Evolutionary conservation across 2,329 filamentous ascomycete species (phyloP).

Genomic region (Beauveria pseudobassiana): DNA sequence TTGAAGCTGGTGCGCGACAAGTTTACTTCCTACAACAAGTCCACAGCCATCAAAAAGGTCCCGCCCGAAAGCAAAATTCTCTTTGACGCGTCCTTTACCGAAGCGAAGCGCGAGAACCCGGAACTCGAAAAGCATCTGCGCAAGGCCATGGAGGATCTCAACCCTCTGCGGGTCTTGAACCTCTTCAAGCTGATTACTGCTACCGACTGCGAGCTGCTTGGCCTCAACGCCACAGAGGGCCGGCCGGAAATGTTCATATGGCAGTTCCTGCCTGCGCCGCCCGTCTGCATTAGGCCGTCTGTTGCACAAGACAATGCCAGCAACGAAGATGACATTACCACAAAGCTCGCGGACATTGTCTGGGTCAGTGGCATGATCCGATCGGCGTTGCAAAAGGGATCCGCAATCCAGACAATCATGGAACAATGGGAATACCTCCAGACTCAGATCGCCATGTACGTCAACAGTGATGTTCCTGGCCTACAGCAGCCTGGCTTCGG

Average conservation of each 20-base stretch:
- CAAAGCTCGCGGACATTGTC: constrained; percentile 93
- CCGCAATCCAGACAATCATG: constrained; percentile 82
- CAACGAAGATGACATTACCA: constrained; percentile 93
- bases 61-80: constrained; percentile 72
- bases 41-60: constrained; percentile 76
- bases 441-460: constrained; percentile 92
- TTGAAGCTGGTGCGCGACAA: constrained; percentile 93
- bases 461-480: constrained; percentile 92
- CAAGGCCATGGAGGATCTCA: constrained; percentile 90
- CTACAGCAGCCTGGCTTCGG: constrained; percentile 82
- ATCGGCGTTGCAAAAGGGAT: constrained; percentile 73
- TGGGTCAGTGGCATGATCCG: constrained; percentile 85
- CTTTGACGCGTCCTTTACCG: constrained; percentile 79
- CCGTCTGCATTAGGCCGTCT: constrained; percentile 87
- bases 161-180: constrained; percentile 80
- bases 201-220: constrained; percentile 83
- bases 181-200: constrained; percentile 83
- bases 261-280: constrained; percentile 91
- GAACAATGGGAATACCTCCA: constrained; percentile 98
- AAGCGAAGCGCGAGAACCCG: constrained; percentile 67
- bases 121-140: constrained; percentile 87
- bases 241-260: constrained; percentile 96
- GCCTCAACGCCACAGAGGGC: constrained; percentile 77
- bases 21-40: constrained; percentile 80
- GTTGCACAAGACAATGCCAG: constrained; percentile 89